Percentiles rank a stretch among this genome's conserved stretches.
Conservation (phyloP, 2,329 filamentous ascomycete genomes). For the Davidsoniella neocaledoniae region DNA sequence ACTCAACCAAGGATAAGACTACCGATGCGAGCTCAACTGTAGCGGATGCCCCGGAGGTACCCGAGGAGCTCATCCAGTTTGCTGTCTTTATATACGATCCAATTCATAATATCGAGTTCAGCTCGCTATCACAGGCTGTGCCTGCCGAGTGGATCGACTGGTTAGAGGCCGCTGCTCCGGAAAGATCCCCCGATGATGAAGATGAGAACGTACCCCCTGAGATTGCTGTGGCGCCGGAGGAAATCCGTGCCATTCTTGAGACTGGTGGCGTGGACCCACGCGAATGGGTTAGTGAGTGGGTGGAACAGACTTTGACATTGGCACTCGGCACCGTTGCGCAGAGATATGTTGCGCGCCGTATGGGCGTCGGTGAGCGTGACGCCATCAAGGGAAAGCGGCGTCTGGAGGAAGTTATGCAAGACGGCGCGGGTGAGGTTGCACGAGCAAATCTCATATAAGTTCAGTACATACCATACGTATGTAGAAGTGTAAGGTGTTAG, state of each 20-base stretch:
- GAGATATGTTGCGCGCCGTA: slow-evolving; percentile 81
- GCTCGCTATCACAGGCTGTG: slow-evolving; percentile 64
- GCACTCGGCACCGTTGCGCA: slow-evolving; percentile 78
- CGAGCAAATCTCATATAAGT: slow-evolving; percentile 37
- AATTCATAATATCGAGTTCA: slow-evolving; percentile 78
- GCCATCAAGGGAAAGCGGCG: slow-evolving; percentile 45
- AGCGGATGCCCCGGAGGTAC: slow-evolving; percentile 29
- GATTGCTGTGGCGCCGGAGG: slow-evolving; percentile 38
- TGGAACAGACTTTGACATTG: slow-evolving; percentile 70
- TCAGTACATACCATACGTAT: not conserved
- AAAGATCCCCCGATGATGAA: slow-evolving; percentile 18
- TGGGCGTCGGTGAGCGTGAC: slow-evolving; percentile 81
- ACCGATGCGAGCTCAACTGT: slow-evolving; percentile 22
- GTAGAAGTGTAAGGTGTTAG: not conserved
- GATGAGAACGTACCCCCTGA: slow-evolving; percentile 25
- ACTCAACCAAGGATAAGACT: slow-evolving; percentile 35
- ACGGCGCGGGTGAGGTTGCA: slow-evolving; percentile 42
- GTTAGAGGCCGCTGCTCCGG: slow-evolving; percentile 51
- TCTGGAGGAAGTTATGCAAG: slow-evolving; percentile 37
- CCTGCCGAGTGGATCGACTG: slow-evolving; percentile 78
- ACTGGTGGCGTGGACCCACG: slow-evolving; percentile 66
- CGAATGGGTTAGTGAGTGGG: slow-evolving; percentile 96
- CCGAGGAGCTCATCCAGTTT: slow-evolving; percentile 52
- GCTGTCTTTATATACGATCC: slow-evolving; percentile 74
- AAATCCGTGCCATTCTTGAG: slow-evolving; percentile 73